Evolutionary conservation across 1,139 yeast genomes (phyloP).

Genomic region (Pichia sp.): DNA sequence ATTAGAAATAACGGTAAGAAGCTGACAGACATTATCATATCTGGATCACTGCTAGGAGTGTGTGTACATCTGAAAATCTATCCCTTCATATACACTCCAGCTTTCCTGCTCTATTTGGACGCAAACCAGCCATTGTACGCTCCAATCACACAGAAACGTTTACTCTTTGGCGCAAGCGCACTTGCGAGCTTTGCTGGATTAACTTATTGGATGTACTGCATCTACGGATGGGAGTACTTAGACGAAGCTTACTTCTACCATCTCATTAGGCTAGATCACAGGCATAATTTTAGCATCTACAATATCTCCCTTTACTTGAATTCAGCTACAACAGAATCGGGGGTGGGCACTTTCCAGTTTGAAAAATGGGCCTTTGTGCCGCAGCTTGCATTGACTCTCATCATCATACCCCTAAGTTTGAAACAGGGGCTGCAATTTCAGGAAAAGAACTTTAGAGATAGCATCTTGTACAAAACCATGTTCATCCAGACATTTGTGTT

Average conservation of each 20-base stretch:
- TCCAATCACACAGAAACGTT: conserved; percentile 42
- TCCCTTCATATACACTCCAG: conserved; percentile 77
- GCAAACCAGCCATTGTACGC: conserved; percentile 32
- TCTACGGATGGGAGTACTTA: conserved; percentile 75
- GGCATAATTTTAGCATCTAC: conserved; percentile 91
- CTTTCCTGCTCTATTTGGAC: conserved; percentile 38
- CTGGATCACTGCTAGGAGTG: conserved; percentile 69
- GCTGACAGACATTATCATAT: conserved; percentile 35
- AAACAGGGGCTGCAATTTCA: conserved; percentile 35
- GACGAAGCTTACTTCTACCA: conserved; percentile 81
- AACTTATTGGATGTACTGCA: conserved; percentile 54
- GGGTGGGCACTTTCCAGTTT: conserved; percentile 19
- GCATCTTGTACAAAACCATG: conserved; percentile 50
- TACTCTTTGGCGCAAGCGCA: conserved; percentile 42
- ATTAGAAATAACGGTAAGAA: conserved; percentile 1
- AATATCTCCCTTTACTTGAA: conserved; percentile 68
- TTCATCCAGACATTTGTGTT: conserved; percentile 89
- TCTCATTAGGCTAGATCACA: conserved; percentile 76
- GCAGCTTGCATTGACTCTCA: conserved; percentile 58
- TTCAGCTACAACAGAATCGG: conserved; percentile 36
- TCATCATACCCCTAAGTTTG: conserved; percentile 54
- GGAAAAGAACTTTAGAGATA: conserved; percentile 1
- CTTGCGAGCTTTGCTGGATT: conserved; percentile 42
- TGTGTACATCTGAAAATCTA: conserved; percentile 88
- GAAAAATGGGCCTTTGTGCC: conserved; percentile 74